phyloP scores from a whole-genome alignment of 371 early-diverging fungal genomes.

The Mucor indicus region DNA sequence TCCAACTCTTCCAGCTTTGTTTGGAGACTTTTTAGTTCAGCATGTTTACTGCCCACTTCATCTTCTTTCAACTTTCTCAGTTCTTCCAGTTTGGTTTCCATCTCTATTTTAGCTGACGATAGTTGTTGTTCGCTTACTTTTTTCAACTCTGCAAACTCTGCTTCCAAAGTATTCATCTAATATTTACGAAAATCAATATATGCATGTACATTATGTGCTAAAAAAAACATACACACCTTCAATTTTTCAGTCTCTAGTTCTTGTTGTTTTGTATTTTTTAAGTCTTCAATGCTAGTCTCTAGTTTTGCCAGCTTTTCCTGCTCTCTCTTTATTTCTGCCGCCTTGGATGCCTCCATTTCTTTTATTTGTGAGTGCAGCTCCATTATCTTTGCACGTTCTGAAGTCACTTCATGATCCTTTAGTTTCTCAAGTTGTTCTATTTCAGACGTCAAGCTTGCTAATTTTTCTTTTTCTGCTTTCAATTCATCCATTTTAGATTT shows the following conservation, averaged over 20 bases:
- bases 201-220: too few species aligned
- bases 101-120: background rate
- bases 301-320: background rate
- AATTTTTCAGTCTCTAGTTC: too few species aligned
- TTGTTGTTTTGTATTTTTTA: too few species aligned
- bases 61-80: background rate
- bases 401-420: background rate
- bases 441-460: background rate
- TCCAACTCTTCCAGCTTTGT: background rate
- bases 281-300: too few species aligned
- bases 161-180: too few species aligned
- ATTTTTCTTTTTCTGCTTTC: background rate
- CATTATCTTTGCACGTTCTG: constrained; percentile 2
- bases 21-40: background rate
- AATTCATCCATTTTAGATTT: background rate
- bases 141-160: too few species aligned
- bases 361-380: background rate
- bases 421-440: background rate
- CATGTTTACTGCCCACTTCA: background rate
- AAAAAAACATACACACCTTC: too few species aligned
- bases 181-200: too few species aligned
- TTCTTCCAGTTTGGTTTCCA: background rate
- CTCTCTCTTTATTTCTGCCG: background rate
- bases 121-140: background rate
- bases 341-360: background rate